Percentiles rank a stretch among this genome's conserved stretches.
These are phyloP conservation scores for Aspergillus bertholletiae DNA, from an alignment of 495 filamentous ascomycete species.

Conservation along the genomic window DNA sequence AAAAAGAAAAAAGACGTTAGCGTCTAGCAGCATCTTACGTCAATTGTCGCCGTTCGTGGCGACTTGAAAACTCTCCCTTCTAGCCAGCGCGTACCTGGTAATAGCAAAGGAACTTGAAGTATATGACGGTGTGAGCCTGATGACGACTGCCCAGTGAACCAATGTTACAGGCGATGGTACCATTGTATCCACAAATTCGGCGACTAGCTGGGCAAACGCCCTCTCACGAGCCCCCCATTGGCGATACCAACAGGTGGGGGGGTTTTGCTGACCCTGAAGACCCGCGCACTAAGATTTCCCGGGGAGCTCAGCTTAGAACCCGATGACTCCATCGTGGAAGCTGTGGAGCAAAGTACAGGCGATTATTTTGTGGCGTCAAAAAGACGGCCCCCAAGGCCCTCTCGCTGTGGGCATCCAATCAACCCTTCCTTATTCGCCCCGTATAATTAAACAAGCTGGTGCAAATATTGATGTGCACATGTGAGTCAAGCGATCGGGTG, in stretches of 20 bases:
- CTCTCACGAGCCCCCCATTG: too few relatives aligned
- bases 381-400: constrained; percentile 14
- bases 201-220: too few relatives aligned
- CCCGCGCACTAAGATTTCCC: background rate
- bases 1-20: too few relatives aligned
- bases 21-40: too few relatives aligned
- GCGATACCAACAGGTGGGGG: constrained; percentile 23
- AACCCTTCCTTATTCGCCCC: constrained; percentile 19
- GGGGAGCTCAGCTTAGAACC: background rate
- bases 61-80: too few relatives aligned
- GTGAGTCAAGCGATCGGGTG: constrained; percentile 48
- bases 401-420: constrained; percentile 20
- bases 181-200: too few relatives aligned
- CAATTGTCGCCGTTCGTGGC: too few relatives aligned
- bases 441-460: constrained; percentile 41
- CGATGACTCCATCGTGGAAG: background rate
- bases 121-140: too few relatives aligned
- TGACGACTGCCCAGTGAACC: too few relatives aligned
- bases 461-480: constrained; percentile 41
- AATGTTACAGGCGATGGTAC: too few relatives aligned
- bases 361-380: constrained; percentile 23
- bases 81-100: too few relatives aligned
- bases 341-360: constrained; percentile 21
- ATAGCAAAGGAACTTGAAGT: too few relatives aligned
- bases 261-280: constrained; percentile 2